Evolutionary conservation across 2,329 filamentous ascomycete genomes (phyloP), one percentile per base, ranked within the genome.

Genomic region (Clonostachys rosea): DNA sequence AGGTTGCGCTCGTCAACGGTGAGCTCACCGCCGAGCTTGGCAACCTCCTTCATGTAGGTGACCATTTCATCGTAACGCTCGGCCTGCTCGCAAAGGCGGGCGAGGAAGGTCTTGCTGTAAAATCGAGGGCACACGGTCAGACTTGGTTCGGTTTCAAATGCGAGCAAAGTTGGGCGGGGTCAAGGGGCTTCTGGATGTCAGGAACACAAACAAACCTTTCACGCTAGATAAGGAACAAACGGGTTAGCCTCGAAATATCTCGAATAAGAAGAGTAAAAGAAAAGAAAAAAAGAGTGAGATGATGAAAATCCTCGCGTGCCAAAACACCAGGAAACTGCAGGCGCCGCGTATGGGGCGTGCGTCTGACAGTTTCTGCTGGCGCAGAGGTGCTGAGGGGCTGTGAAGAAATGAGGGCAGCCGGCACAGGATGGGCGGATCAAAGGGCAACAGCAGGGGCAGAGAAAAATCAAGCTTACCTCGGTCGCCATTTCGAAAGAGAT

Each of bases 31-130:
- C 79, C 82, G 60, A 86, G 71, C 78, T 96, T 95, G 74, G 92
- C 92, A 65, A 97, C 92, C 87, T 96, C 91, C 89, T 97, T 97
- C 94, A 97, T 97, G 81, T 92, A 96, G 69, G 86, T 91, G 63
- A 97, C 92, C 92, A 97, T 97, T 79, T 97, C 94, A 92, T 99
- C 92, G 78, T 99, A 99, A 70, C 92, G 92, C 84, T 97, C 94
- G 71, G 94, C 94, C 86, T 99, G 94, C 89, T 97, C 94, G 83
- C 94, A 97, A 71, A 99, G 91, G 79, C 94, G 87, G 75, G 94
- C 94, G 74, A 97, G 90, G 84, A 97, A 97, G 70, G 94, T 97
- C 87, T 97, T 97, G 87, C 91, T 96, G 71, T 69, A 45, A 48
- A 55, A 53, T 39, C 14, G 14, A 39, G 36, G 47, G 54, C 51